Base-by-base conservation (phyloP, 805 yeast species). In the Kodamaea restingae region DNA sequence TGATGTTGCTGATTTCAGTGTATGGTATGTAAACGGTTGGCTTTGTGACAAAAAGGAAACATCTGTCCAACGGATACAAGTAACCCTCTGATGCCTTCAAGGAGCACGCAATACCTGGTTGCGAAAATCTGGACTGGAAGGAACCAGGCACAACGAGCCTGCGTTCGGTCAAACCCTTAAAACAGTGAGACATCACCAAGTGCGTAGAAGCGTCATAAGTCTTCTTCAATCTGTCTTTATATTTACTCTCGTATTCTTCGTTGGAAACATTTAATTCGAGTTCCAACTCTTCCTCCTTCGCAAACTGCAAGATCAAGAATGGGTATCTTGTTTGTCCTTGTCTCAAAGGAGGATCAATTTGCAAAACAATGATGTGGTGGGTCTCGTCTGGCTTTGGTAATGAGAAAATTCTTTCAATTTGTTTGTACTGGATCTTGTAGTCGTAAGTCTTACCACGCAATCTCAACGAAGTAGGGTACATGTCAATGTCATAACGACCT, bases 291-390 rank as follows among this genome's bases (percentile, higher is more conserved):
- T 93, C 98, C 47, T 88, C 96, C 39, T 81, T 78, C 44, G 83
- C 77, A 56, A 93, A 87, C 65, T 93, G 98, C 60, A 91, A 65
- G 10, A 88, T 91, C 57, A 93, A 69, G 60, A 87, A 93, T 29
- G 96, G 95, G 55, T 93, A 91, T 44, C 96, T 78, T 0, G 98
- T 93, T 66, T 93, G 98, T 40, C 99, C 99, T 66, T 93, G 99
- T 60, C 98, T 81, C 48, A 93, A 70, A 2, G 99, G 98, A 18
- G 98, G 98, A 50, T 91, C 97, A 33, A 93, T 84, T 55, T 95
- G 96, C 44, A 91, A 67, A 5, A 93, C 82, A 56, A 93, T 71
- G 48, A 90, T 69, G 59, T 91, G 95, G 58, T 91, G 95, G 31
- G 84, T 71, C 45, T 88, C 97, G 61, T 93, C 98, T 1, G 95